Base-by-base conservation (phyloP, 306 rosid genomes). In the Cicer bijugum region DNA sequence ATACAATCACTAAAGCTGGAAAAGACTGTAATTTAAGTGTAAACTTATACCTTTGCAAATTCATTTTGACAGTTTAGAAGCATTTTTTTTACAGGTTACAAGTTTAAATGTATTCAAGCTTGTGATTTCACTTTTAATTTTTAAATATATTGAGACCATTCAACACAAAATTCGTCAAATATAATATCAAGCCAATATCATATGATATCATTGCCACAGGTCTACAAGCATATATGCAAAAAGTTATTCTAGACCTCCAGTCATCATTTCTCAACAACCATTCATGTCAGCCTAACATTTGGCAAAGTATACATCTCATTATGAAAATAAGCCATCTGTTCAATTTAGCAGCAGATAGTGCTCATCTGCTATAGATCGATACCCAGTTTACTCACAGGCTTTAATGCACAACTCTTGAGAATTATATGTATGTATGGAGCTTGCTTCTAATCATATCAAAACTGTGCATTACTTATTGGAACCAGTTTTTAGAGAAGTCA, bases 401-500 rank as follows among this genome's bases (percentile, higher is more conserved):
- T 39, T 28, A 58, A 12, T 74, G 38, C 67, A 42, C 8, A 59
- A 6, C 45, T 40, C 52, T 16, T 1, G 12, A 42, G 35, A 48
- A 56, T 53, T 37, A 43, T 28, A 28, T 28, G 35, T 28, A 28
- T 5, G 14, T 15, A 12, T 12, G 14, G 48, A 71, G 75, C 53
- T 67, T n/a, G n/a, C 51, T 69, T 78, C 48, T 39, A 19, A 59
- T 37, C 75, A 58, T 48, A 35, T 37, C 8, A 38, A 47, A 55
- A 45, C 15, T 8, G 10, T 44, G 69, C 16, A 66, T 56, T 45
- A 46, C 44, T 38, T 17, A 15, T 12, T 43, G 46, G 52, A 47
- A 35, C 57, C 33, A 74, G 8, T 15, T 52, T 14, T 50, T 43
- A 60, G 77, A 76, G 67, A 75, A 70, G 52, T 64, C 42, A 37